phyloP scores from a whole-genome alignment of 768 basidiomycete species.

The Hortiboletus campestris region DNA sequence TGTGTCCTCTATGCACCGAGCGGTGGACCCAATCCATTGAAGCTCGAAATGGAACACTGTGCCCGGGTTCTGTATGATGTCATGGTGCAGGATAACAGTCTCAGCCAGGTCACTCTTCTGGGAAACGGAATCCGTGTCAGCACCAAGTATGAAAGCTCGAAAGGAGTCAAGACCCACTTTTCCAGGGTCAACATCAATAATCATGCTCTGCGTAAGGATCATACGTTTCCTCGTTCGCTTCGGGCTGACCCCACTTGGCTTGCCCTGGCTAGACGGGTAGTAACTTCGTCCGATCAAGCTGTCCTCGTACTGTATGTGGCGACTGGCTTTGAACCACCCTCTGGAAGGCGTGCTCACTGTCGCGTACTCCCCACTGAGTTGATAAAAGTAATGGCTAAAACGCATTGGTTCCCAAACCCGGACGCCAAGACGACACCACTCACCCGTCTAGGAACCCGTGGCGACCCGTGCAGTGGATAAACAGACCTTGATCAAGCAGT shows the following conservation, averaged over 20 bases:
- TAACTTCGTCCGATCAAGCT: conserved; percentile 32
- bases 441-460: conserved; percentile 90
- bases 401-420: conserved; percentile 3
- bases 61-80: conserved; percentile 92
- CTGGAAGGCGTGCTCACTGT: conserved; percentile 62
- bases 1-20: conserved; percentile 86
- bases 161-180: conserved; percentile 47
- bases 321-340: conserved; percentile 62
- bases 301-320: conserved; percentile 46
- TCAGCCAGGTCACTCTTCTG: conserved; percentile 88
- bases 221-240: conserved; percentile 57
- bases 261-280: conserved; percentile 37
- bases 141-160: neutral
- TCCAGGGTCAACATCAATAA: conserved; percentile 80
- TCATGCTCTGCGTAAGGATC: conserved; percentile 84
- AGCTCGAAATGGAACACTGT: conserved; percentile 97
- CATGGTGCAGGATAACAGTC: conserved; percentile 85
- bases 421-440: conserved; percentile 22
- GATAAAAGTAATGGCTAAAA: conserved; percentile 84
- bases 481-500: conserved; percentile 76
- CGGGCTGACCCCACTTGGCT: conserved; percentile 37
- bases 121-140: conserved; percentile 9
- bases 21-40: conserved; percentile 95
- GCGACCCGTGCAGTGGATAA: conserved; percentile 76
- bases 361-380: conserved; percentile 73